Conservation (phyloP, 331 rosid species). For the Arachis monticola region DNA sequence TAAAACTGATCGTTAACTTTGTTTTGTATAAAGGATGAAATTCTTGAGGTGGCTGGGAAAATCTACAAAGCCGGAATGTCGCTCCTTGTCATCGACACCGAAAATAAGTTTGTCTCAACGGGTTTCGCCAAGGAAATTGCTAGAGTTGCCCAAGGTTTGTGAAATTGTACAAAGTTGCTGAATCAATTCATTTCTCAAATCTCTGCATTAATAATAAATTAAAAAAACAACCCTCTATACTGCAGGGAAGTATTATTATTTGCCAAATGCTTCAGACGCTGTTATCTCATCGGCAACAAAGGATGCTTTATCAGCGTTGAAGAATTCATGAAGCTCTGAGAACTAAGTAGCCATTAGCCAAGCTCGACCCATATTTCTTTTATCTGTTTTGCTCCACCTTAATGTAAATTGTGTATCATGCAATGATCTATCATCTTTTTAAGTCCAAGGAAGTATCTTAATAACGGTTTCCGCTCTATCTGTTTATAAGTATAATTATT, state of each 20-base stretch:
- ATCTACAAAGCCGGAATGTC: conserved; percentile 97
- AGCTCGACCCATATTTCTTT: background rate
- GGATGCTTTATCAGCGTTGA: conserved; percentile 83
- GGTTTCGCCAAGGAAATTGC: conserved; percentile 99
- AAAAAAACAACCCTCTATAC: background rate
- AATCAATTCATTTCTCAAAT: conserved; percentile 21
- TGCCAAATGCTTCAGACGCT: conserved; percentile 96
- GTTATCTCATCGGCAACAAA: conserved; percentile 86
- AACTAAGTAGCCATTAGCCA: conserved; percentile 10
- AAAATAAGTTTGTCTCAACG: conserved; percentile 94
- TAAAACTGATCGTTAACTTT: conserved; percentile 29
- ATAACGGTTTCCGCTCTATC: conserved; percentile 3
- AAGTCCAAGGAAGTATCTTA: conserved; percentile 29
- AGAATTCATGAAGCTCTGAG: conserved; percentile 58
- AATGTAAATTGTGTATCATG: conserved; percentile 32
- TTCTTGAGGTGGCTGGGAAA: conserved; percentile 95
- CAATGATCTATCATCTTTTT: conserved; percentile 6
- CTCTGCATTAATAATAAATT: conserved; percentile 4
- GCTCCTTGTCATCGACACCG: conserved; percentile 95
- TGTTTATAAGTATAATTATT: background rate
- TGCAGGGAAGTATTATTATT: conserved; percentile 95
- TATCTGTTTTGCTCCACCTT: background rate
- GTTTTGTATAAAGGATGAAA: conserved; percentile 76
- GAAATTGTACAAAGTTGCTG: conserved; percentile 21
- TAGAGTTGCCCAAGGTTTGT: conserved; percentile 96